A percentile compares a stretch with the other conserved stretches of the same genome.
Evolutionary conservation across 176 grass and related monocot genomes (phyloP).

Genomic region (Rhipidocladum racemiflorum): DNA sequence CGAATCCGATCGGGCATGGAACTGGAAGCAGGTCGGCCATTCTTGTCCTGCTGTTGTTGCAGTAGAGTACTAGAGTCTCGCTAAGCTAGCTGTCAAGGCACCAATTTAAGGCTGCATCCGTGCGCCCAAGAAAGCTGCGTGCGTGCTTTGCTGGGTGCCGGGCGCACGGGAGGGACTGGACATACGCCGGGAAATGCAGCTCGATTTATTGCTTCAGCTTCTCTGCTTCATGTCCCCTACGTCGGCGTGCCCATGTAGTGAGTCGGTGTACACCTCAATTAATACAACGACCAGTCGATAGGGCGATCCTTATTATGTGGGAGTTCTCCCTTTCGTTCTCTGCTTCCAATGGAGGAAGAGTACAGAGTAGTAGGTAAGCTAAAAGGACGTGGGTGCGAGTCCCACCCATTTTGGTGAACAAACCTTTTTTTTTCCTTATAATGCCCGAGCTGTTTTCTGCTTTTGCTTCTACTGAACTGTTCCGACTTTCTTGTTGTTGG

Average conservation of each 20-base stretch:
- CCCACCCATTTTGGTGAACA: not conserved
- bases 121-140: not conserved
- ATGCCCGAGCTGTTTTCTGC: constrained; percentile 22
- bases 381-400: not conserved
- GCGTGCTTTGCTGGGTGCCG: not conserved
- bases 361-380: not conserved
- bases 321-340: not conserved
- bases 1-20: not conserved
- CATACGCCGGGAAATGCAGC: not conserved
- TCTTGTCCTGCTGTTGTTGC: not conserved
- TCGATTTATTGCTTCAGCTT: constrained; percentile 1
- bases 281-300: not conserved
- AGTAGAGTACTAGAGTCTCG: not conserved
- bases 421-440: not conserved
- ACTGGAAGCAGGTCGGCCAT: not conserved
- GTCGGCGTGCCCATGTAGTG: not conserved
- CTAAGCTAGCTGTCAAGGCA: not conserved
- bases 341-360: not conserved
- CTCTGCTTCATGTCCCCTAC: not conserved
- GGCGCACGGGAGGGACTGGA: not conserved
- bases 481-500: not conserved
- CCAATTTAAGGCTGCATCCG: not conserved
- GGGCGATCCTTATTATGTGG: not conserved
- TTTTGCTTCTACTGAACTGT: constrained; percentile 16
- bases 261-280: not conserved